A percentile compares a stretch with the other conserved stretches of the same genome.
Conservation (phyloP, 2,329 filamentous ascomycete species). For the Mariannaea sp. region DNA sequence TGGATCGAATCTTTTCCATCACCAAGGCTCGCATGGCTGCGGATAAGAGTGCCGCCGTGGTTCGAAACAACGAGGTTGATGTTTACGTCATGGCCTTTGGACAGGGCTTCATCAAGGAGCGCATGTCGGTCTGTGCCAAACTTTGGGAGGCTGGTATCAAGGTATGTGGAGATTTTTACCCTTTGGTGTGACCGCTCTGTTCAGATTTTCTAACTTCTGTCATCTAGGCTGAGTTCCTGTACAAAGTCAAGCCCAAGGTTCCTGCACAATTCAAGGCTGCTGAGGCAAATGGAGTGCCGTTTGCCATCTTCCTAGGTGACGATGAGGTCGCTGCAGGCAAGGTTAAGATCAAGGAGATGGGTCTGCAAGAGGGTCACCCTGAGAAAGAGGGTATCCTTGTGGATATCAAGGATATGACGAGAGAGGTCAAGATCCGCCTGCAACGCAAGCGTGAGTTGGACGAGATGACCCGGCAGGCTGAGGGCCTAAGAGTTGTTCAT, state of each 20-base stretch:
- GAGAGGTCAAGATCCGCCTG: conserved; percentile 61
- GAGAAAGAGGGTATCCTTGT: conserved; percentile 89
- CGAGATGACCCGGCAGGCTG: conserved; percentile 48
- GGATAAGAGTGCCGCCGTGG: conserved; percentile 56
- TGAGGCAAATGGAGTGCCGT: conserved; percentile 77
- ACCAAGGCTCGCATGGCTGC: conserved; percentile 74
- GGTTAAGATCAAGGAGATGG: conserved; percentile 81
- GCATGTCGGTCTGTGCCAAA: conserved; percentile 76
- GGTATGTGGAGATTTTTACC: conserved; percentile 47
- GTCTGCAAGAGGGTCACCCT: conserved; percentile 78
- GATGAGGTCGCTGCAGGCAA: conserved; percentile 84
- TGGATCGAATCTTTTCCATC: conserved; percentile 94
- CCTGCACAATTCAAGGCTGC: conserved; percentile 90
- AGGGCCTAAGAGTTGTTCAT: conserved; percentile 52
- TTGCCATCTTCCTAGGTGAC: conserved; percentile 88
- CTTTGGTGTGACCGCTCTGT: background rate
- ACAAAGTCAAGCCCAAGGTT: conserved; percentile 90
- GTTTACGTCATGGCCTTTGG: conserved; percentile 96
- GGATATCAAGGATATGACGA: conserved; percentile 63
- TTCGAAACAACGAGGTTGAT: conserved; percentile 72
- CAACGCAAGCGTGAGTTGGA: conserved; percentile 51
- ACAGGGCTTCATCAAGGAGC: conserved; percentile 82
- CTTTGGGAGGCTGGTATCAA: conserved; percentile 91
- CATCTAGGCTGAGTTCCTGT: conserved; percentile 75
- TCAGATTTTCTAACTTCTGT: conserved; percentile 19